Evolutionary conservation across 495 filamentous ascomycete genomes (phyloP).

Genomic region (Penicillium bovifimosum): DNA sequence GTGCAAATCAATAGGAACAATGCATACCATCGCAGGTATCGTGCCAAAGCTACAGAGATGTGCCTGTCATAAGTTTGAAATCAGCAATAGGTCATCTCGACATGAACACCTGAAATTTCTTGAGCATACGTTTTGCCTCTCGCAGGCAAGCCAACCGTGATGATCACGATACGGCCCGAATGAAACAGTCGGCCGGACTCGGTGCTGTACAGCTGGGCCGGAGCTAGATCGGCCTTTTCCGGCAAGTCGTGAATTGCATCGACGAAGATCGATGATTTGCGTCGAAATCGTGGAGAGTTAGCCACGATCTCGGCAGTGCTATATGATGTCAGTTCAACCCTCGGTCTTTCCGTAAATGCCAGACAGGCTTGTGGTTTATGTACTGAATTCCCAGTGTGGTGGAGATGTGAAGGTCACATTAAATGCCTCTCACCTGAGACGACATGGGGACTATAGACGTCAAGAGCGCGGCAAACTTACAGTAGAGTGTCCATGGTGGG

Average conservation of each 20-base stretch:
- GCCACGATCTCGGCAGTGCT: constrained; percentile 78
- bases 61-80: constrained; percentile 49
- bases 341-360: constrained; percentile 27
- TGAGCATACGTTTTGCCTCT: constrained; percentile 86
- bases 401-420: not conserved
- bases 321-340: constrained; percentile 22
- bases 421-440: not conserved
- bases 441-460: not conserved
- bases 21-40: constrained; percentile 87
- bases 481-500: constrained; percentile 70
- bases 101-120: too few relatives aligned
- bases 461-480: constrained; percentile 45
- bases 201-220: constrained; percentile 95
- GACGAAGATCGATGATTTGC: constrained; percentile 89
- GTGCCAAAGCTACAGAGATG: constrained; percentile 88
- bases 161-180: constrained; percentile 93
- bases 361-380: not conserved
- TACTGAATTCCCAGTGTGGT: not conserved
- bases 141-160: constrained; percentile 91
- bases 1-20: not conserved
- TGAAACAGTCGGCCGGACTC: constrained; percentile 96
- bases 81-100: too few relatives aligned
- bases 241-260: constrained; percentile 96
- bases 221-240: constrained; percentile 78
- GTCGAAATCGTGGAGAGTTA: constrained; percentile 75